Conservation (phyloP, 176 grass and related monocot species). For the Triticum dicoccoides region DNA sequence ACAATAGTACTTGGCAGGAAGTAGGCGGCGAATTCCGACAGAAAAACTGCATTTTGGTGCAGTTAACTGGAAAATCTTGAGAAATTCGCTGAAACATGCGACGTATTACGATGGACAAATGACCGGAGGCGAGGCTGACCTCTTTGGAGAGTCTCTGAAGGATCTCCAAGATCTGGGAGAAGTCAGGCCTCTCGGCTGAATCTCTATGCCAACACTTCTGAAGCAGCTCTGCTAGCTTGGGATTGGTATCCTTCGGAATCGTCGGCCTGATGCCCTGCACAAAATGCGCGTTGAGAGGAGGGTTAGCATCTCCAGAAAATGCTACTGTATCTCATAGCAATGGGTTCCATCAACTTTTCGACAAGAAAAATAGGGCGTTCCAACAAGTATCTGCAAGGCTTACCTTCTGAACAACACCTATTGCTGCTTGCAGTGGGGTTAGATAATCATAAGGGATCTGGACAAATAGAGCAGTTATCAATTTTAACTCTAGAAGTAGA, state of each 20-base stretch:
- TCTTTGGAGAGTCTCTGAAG: conserved; percentile 68
- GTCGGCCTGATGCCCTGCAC: conserved; percentile 63
- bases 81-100: background rate
- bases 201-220: conserved; percentile 77
- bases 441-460: conserved; percentile 86
- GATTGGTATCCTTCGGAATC: conserved; percentile 64
- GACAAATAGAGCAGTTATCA: conserved; percentile 12
- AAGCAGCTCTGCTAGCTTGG: conserved; percentile 59
- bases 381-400: background rate
- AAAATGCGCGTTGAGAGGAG: background rate
- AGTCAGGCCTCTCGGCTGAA: conserved; percentile 54
- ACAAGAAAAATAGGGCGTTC: background rate
- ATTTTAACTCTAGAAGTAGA: background rate
- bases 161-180: conserved; percentile 61
- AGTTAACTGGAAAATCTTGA: background rate
- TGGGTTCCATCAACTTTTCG: background rate
- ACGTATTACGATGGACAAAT: background rate
- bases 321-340: no score
- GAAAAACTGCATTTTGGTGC: background rate
- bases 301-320: background rate
- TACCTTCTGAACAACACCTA: conserved; percentile 93
- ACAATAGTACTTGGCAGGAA: background rate
- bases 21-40: no score
- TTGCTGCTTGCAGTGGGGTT: conserved; percentile 89
- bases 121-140: conserved; percentile 22